These are phyloP conservation scores for Alternaria postmessia DNA, from an alignment of 2,329 filamentous ascomycete species.

Conservation along the genomic window DNA sequence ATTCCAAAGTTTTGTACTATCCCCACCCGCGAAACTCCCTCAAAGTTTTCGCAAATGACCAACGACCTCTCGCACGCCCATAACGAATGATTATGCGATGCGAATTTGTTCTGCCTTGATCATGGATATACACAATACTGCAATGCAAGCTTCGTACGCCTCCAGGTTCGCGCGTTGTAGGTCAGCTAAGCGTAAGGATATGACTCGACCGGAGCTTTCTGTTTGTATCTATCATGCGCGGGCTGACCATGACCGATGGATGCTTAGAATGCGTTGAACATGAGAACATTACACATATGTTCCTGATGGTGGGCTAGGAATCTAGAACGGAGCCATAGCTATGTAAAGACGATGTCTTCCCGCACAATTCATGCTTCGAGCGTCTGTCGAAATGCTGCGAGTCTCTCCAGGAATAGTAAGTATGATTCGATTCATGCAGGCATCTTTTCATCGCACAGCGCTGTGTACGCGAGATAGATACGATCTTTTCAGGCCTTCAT, in stretches of 20 bases:
- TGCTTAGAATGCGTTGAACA: background rate
- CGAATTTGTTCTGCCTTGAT: background rate
- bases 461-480: background rate
- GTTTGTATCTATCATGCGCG: background rate
- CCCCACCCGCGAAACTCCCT: background rate
- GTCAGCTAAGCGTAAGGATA: background rate
- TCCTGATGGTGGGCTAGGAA: background rate
- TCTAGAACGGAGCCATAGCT: rapidly evolving
- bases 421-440: background rate
- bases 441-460: background rate
- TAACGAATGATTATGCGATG: background rate
- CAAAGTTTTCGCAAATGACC: background rate
- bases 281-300: background rate
- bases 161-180: background rate
- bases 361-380: too few relatives aligned
- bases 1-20: too few relatives aligned
- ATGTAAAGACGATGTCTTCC: background rate
- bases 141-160: background rate
- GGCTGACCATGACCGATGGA: background rate
- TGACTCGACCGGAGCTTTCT: background rate
- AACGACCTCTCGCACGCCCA: background rate
- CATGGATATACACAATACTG: background rate
- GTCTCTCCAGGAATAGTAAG: background rate
- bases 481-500: background rate
- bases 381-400: background rate